Conservation (phyloP, 2,329 filamentous ascomycete species). For the Mariannaea sp. region DNA sequence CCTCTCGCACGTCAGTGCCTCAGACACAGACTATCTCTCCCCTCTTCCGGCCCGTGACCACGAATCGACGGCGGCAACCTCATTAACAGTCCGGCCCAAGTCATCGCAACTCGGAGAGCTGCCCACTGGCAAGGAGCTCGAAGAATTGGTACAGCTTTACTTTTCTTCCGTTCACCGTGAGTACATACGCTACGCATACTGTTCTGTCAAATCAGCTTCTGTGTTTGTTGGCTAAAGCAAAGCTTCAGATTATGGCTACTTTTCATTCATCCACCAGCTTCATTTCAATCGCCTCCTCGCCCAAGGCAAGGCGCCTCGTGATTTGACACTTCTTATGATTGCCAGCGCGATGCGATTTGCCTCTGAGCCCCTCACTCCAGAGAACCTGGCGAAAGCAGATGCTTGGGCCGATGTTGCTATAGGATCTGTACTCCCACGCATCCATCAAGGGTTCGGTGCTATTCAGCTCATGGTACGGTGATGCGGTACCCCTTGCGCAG, state of each 20-base stretch:
- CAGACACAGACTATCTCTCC: background rate
- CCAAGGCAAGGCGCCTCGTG: constrained; percentile 1
- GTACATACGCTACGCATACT: background rate
- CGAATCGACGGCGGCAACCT: background rate
- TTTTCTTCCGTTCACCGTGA: constrained; percentile 2
- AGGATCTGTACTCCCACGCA: background rate
- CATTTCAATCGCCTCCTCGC: constrained; percentile 5
- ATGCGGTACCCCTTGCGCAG: too few relatives aligned
- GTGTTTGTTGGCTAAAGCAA: too few relatives aligned
- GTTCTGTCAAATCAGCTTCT: background rate
- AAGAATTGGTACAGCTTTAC: background rate
- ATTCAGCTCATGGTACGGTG: constrained; percentile 12
- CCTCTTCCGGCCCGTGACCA: background rate
- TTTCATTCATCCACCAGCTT: constrained; percentile 3
- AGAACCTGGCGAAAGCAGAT: constrained; percentile 5
- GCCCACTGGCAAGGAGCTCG: background rate
- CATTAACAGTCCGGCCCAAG: background rate
- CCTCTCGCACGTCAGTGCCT: background rate
- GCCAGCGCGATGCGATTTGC: constrained; percentile 1
- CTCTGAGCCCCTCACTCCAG: background rate
- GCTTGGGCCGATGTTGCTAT: constrained; percentile 7
- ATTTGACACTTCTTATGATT: constrained; percentile 11
- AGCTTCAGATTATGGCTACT: constrained; percentile 1
- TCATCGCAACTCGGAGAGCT: background rate
- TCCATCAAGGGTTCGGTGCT: constrained; percentile 6